phyloP scores from a whole-genome alignment of 1,284 basidiomycete genomes.

The Neolentinus lepideus region DNA sequence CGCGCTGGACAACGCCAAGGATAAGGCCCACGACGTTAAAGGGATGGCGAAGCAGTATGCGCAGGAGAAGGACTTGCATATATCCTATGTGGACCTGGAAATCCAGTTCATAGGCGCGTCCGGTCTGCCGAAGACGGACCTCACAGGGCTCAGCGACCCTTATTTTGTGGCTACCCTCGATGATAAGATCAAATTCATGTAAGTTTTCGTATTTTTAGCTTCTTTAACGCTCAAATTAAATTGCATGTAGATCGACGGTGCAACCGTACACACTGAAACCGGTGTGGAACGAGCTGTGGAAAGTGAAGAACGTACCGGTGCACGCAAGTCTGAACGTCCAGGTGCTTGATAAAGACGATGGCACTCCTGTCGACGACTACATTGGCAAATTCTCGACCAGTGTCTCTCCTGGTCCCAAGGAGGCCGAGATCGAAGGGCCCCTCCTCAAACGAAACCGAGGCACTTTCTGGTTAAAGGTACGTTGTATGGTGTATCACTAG shows the following conservation, averaged over 20 bases:
- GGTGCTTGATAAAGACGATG: slow-evolving; percentile 62
- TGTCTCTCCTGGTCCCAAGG: slow-evolving; percentile 49
- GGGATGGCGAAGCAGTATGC: slow-evolving; percentile 23
- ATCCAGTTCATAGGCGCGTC: slow-evolving; percentile 67
- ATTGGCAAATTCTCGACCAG: slow-evolving; percentile 57
- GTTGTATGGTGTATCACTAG: not conserved
- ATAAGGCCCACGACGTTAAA: slow-evolving; percentile 21
- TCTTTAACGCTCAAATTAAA: not conserved
- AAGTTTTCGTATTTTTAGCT: slow-evolving; percentile 14
- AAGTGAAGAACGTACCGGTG: slow-evolving; percentile 59
- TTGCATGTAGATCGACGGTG: slow-evolving; percentile 49
- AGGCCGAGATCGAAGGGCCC: slow-evolving; percentile 48
- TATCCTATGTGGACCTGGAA: slow-evolving; percentile 40
- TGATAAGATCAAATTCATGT: slow-evolving; percentile 55
- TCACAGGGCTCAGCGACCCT: slow-evolving; percentile 61
- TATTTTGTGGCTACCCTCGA: slow-evolving; percentile 68
- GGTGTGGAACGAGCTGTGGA: slow-evolving; percentile 72
- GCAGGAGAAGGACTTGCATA: slow-evolving; percentile 25
- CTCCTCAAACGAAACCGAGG: slow-evolving; percentile 42
- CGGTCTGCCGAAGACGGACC: slow-evolving; percentile 61
- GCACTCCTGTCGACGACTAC: slow-evolving; percentile 48
- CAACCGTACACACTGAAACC: slow-evolving; percentile 49
- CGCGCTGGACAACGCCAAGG: slow-evolving; percentile 22
- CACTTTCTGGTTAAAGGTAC: slow-evolving; percentile 63
- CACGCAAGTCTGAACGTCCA: slow-evolving; percentile 50